Base-by-base conservation (phyloP, 23 red algal genomes). In the Chondrus crispus region DNA sequence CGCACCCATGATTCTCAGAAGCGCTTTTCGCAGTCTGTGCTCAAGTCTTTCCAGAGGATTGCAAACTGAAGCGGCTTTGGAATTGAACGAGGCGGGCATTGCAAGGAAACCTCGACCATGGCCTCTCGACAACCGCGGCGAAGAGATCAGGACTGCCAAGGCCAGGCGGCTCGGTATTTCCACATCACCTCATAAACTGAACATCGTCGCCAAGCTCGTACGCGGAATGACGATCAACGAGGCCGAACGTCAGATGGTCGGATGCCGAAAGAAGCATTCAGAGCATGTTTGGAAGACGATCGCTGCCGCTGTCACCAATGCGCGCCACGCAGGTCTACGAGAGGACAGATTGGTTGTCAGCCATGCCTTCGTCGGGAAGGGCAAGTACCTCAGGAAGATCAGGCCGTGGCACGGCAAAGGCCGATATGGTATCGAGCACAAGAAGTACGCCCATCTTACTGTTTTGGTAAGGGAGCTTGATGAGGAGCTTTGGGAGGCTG, bases 341-440 rank as follows among this genome's bases (percentile, higher is more conserved):
- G 82, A 88, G 33, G 92, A 82, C 46, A 82, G 92, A 4, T 72
- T 94, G 11, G 84, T 94, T 12, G 38, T 94, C 16, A 62, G 68
- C 2, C 33, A 81, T 57, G 82, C 82, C 16, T 94, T 72, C 46
- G 92, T 94, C 41, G 77, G 74, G 26, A 94, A 94, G 45, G 92
- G 92, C n/a, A 55, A 52, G 36, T 87, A 88, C 51, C 72, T 82
- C 5, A 76, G 43, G 48, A 82, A 83, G 22, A 86, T 94, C 32
- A 68, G 92, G 45, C 92, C 92, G 32, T 94, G 92, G 92, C 92
- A 94, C 57, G 92, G 92, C 19, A 94, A 94, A 72, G 92, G 92
- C 48, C 92, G 92, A 29, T 94, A 43, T 30, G 92, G 92, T 32
- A 20, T 94, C 46, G 92, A 94, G 35, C 81, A 94, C 50, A 94